Base-by-base conservation (phyloP, 1,284 basidiomycete species). In the Puccinia triticina region DNA sequence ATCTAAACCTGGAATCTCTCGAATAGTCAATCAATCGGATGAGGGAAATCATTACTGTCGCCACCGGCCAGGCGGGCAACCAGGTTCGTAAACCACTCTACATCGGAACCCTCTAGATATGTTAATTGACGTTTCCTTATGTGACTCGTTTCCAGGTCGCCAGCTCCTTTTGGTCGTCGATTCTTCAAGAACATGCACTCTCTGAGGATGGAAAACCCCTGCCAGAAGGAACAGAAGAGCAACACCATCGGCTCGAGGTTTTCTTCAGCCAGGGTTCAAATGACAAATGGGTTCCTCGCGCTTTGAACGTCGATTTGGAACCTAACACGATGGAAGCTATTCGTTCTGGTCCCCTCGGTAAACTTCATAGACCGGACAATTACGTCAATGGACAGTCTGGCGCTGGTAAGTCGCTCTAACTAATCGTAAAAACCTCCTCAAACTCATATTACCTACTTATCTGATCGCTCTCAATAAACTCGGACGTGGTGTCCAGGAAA, bases 161-260 rank as follows among this genome's bases (percentile, higher is more conserved):
- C 76, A 92, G 92, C 86, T 89, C 89, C 67, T 94, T 94, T 85
- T 94, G 93, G 93, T 88, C 90, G 83, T 91, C 91, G 90, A 89
- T 93, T 73, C 88, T 94, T n/a, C 90, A 90, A 16, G 93, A 94
- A 88, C 93, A 94, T 87, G 93, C 92, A 0, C 88, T 94, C 53
- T 90, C 93, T 85, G 87, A 90, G 26, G 88, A 89, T 34, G 93
- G 93, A 86, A 93, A 93, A 85, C 84, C 91, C 86, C n/a, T 48
- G 46, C 82, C 71, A 55, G 72, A 67, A 74, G 80, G 53, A 48
- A 82, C 71, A 53, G 64, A 55, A 23, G 85, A 83, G 66, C 84
- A 86, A 77, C 84, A 86, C 67, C 82, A 79, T 57, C 84, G 83
- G 66, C 84, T 86, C 61, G 85, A 85, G 61, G 86, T 87, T 73